phyloP scores from a whole-genome alignment of 2,329 filamentous ascomycete species.

The Aspergillus ibericus region DNA sequence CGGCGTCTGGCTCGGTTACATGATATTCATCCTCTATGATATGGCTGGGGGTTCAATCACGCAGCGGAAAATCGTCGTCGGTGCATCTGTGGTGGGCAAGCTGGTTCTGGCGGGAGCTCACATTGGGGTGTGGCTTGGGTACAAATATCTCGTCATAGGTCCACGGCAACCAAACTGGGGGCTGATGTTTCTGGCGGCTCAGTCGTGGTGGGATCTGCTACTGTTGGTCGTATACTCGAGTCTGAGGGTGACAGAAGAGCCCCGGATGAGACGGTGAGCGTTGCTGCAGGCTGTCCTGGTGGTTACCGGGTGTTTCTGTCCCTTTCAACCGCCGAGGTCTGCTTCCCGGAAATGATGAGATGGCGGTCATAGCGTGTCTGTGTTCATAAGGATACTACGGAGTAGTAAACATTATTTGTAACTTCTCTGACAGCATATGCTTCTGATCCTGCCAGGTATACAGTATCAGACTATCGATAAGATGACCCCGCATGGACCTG shows the following conservation, averaged over 20 bases:
- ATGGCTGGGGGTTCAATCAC: not conserved
- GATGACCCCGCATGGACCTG: not conserved
- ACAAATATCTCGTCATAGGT: not conserved
- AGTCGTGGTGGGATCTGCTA: constrained; percentile 6
- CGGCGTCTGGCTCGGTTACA: not conserved
- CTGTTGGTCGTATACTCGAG: not conserved
- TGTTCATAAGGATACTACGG: no score
- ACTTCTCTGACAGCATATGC: no score
- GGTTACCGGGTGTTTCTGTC: no score
- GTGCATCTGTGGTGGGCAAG: not conserved
- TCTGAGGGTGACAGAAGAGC: not conserved
- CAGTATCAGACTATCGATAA: no score
- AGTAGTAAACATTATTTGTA: no score
- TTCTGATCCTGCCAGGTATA: no score
- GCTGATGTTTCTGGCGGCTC: not conserved
- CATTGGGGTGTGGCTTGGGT: not conserved
- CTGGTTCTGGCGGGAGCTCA: not conserved
- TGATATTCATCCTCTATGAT: not conserved
- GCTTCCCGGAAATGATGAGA: no score
- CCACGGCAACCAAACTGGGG: not conserved
- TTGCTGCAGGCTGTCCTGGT: no score
- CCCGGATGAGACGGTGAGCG: not conserved
- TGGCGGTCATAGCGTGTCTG: no score
- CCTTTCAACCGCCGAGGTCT: no score
- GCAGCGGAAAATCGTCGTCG: not conserved